phyloP scores from a whole-genome alignment of 202 grass and related monocot species.

The Brachypodium distachyon region DNA sequence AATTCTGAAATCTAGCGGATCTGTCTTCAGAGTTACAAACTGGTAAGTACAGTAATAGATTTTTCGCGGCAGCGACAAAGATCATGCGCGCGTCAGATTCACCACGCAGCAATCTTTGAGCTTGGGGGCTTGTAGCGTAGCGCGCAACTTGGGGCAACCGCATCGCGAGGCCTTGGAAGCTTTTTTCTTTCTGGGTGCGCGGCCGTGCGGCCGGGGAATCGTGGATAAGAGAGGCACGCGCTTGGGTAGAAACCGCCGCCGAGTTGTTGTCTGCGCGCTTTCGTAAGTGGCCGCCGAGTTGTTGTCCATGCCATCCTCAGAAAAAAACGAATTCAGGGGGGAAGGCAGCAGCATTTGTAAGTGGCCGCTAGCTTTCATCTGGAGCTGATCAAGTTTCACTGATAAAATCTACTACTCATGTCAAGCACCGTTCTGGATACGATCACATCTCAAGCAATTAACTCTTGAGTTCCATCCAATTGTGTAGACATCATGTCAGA shows the following conservation, averaged over 20 bases:
- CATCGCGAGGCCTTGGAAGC: neutral
- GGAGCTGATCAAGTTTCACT: neutral
- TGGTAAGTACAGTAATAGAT: neutral
- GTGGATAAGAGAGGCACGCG: constrained; percentile 7
- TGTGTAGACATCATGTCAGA: neutral
- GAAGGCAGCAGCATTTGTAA: neutral
- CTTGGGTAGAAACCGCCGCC: neutral
- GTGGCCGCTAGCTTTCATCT: neutral
- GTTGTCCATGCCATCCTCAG: neutral
- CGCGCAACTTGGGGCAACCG: constrained; percentile 24
- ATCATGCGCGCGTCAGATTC: neutral
- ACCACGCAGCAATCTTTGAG: neutral
- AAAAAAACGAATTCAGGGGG: neutral
- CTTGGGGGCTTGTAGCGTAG: neutral
- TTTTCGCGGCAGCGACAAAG: neutral
- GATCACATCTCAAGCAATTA: neutral
- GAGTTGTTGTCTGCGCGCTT: constrained; percentile 23
- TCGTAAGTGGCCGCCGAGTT: neutral
- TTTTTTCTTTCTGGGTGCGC: too few species aligned
- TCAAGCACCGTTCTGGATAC: too few species aligned
- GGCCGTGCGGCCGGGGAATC: too few species aligned
- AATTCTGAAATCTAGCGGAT: too few species aligned
- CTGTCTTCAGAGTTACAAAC: too few species aligned
- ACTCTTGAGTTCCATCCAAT: neutral
- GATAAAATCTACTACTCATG: too few species aligned